Evolutionary conservation across 2,329 filamentous ascomycete species (phyloP), one percentile per base, ranked within the genome.

Genomic region (Seiridium cupressi): DNA sequence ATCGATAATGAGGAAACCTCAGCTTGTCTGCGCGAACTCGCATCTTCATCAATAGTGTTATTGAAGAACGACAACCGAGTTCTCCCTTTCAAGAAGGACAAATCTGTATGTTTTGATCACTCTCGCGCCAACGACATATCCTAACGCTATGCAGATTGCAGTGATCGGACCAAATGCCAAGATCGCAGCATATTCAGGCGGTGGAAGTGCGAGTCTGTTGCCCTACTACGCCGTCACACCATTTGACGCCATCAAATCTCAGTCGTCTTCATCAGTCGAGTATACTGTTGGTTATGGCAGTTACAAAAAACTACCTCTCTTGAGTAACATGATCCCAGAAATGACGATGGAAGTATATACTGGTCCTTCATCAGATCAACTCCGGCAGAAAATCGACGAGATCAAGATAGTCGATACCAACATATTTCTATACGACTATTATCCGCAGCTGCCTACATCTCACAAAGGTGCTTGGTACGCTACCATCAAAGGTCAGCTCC

Each of bases 201-300:
- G 88, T 60, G 88, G 88, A 26, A 89, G 85, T 5, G 88, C 88
- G 1, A 81, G 84, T 0, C 72, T 86, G 34, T 72, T 74, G 7
- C 78, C 83, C 8, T 90, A 89, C 74, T 86, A 88, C 60, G 89
- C 89, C 51, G 81, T 92, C 26, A 91, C 87, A 0, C 90, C 90
- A 1, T 86, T 88, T 34, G 88, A 90, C 59, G 89, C 89, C 5
- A 90, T 93, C 66, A 26, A 26, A 26, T 81, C 1, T 80, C 79
- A 2, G 84, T 84, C 62, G 81, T 87, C 65, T 87, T 87, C 46
- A 87, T 87, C 60, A 88, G 88, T 81, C 0, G 71, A 69, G 1
- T 89, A 84, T 68, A 78, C 83, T 1, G 80, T 87, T 48, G 87
- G 88, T 9, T 83, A 81, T 42, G 86, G 89, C 69, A 86, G 84